phyloP scores from a whole-genome alignment of 768 basidiomycete genomes.

The Nevesoporus exiguus region DNA sequence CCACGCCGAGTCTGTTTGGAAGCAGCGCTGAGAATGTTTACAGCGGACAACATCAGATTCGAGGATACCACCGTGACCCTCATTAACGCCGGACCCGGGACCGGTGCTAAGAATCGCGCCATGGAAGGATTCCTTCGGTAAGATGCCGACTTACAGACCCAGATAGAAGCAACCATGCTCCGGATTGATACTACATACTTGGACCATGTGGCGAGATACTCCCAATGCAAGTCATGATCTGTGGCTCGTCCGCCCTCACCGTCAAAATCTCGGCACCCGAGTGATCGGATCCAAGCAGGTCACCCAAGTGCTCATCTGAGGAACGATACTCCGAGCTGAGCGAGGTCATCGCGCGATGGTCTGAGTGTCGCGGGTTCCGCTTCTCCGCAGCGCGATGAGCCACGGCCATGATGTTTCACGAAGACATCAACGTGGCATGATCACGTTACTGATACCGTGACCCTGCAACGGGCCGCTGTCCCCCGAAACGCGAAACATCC shows the following conservation, averaged over 20 bases:
- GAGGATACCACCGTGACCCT: slow-evolving; percentile 7
- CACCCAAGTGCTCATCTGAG: slow-evolving; percentile 3
- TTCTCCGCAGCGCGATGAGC: background rate
- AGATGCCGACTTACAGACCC: slow-evolving; percentile 7
- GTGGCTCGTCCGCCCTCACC: slow-evolving; percentile 12
- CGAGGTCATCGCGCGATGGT: background rate
- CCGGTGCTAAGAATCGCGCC: slow-evolving; percentile 18
- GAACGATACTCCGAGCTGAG: background rate
- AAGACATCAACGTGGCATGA: slow-evolving; percentile 6
- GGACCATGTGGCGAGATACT: slow-evolving; percentile 9
- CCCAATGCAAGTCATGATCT: slow-evolving; percentile 4
- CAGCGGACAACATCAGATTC: background rate
- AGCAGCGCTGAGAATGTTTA: background rate
- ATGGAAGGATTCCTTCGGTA: slow-evolving; percentile 9
- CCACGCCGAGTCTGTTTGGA: background rate
- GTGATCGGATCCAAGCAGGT: slow-evolving; percentile 5
- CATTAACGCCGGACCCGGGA: slow-evolving; percentile 12
- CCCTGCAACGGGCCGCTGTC: slow-evolving; percentile 11
- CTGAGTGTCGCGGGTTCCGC: background rate
- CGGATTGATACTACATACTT: slow-evolving; percentile 9
- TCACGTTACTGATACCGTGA: slow-evolving; percentile 16
- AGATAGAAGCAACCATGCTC: slow-evolving; percentile 11
- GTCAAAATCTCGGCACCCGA: slow-evolving; percentile 2
- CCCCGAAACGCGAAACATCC: slow-evolving; percentile 4
- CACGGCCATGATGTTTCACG: background rate